phyloP scores from a whole-genome alignment of 169 alveolate genomes.

The Pseudocohnilembus persalinus region DNA sequence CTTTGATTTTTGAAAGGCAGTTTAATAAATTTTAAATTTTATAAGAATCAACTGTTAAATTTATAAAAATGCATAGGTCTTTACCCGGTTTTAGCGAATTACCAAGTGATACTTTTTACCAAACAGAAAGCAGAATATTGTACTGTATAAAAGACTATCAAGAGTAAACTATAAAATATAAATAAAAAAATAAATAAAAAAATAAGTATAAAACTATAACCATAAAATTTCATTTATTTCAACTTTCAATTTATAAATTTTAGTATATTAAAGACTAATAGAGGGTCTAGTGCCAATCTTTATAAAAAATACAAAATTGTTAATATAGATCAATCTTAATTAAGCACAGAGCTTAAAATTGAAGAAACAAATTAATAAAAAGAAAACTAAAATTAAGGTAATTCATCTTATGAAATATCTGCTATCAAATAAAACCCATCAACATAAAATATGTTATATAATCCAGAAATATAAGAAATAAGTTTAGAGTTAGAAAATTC shows the following conservation, averaged over 20 bases:
- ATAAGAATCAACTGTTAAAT: background rate
- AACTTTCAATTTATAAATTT: background rate
- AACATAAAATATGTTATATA: too few relatives aligned
- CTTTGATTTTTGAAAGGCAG: background rate
- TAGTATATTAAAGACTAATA: background rate
- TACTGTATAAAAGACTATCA: background rate
- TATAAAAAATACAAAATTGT: background rate
- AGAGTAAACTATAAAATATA: too few relatives aligned
- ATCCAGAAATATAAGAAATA: too few relatives aligned
- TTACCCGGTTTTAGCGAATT: background rate
- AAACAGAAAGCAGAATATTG: background rate
- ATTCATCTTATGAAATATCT: too few relatives aligned
- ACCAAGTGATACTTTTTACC: background rate
- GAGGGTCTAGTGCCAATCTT: background rate
- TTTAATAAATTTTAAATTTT: too few relatives aligned
- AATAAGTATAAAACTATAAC: too few relatives aligned
- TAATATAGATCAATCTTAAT: background rate
- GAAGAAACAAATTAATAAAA: too few relatives aligned
- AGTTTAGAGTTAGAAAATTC: too few relatives aligned
- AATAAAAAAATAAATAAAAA: too few relatives aligned
- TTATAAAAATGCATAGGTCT: background rate
- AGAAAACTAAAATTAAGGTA: too few relatives aligned
- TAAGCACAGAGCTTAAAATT: background rate
- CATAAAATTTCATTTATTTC: too few relatives aligned
- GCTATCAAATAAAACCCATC: too few relatives aligned